Evolutionary conservation across 768 basidiomycete species (phyloP), one percentile per base, ranked within the genome.

Genomic region (Amanita inopinata): DNA sequence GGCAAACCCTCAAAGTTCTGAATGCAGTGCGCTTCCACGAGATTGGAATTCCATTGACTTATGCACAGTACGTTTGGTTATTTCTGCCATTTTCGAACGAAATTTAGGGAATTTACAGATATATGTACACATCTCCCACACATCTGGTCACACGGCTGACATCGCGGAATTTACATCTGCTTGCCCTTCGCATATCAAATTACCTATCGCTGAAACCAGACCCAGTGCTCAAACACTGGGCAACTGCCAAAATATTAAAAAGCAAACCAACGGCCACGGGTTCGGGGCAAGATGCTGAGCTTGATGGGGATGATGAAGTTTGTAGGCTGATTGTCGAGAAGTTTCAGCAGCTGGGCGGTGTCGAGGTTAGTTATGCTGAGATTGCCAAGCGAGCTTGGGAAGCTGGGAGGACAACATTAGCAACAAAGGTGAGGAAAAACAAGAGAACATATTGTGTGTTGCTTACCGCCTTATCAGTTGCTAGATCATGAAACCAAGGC

Each of bases 351-450:
- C 69, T 93, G 28, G 88, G 88, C 12, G 76, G 80, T 12, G 72
- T 69, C 1, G 76, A 77, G 5, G 89, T 96, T 12, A 90, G 86
- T 54, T 97, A 91, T 58, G 92, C 93, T 6, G 94, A 96, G 46
- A 91, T 98, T 50, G 92, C 96, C 3, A 80, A 80, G 59, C 79
- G 81, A 34, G 93, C 94, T 22, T 98, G 93, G 92, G 82, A 88
- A 56, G 78, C 80, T 11, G 92, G 93, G 1, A 61, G 90, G 43
- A 71, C 73, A 2, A 74, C 77, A 33, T 63, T 97, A 38, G 92
- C 91, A 0, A 90, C 89, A 1, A 86, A 85, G 76, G 91, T 89
- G 48, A 27, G 50, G 22, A 11, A 4, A 10, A n/a, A 0, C 22
- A 4, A 24, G 23, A 19, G 22, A n/a, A 15, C 24, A 12, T 27